These are phyloP conservation scores for Passalora sequoiae DNA, from an alignment of 2,329 filamentous ascomycete species.

Conservation along the genomic window DNA sequence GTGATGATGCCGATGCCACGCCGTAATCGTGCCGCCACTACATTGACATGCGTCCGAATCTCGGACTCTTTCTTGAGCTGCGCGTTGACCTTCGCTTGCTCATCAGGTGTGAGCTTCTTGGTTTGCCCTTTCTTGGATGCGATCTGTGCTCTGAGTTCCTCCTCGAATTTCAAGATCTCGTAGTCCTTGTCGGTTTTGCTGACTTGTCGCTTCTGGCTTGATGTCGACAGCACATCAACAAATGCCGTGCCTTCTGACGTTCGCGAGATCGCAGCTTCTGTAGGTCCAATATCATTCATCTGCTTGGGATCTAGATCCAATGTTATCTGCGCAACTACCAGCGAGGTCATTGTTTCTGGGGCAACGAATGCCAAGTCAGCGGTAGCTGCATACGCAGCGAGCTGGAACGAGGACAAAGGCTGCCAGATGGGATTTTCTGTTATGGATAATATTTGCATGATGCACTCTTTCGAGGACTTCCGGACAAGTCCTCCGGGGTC, in stretches of 20 bases:
- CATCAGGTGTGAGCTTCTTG: slow-evolving; percentile 85
- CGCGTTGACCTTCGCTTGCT: slow-evolving; percentile 82
- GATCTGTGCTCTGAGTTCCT: slow-evolving; percentile 78
- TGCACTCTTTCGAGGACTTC: slow-evolving; percentile 57
- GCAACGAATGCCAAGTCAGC: slow-evolving; percentile 92
- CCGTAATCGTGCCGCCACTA: slow-evolving; percentile 64
- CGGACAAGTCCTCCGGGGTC: slow-evolving; percentile 77
- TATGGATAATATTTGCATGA: slow-evolving; percentile 60
- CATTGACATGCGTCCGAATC: slow-evolving; percentile 68
- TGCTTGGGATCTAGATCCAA: slow-evolving; percentile 67
- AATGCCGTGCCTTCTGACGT: slow-evolving; percentile 85
- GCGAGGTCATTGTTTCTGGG: slow-evolving; percentile 71
- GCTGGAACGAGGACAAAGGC: slow-evolving; percentile 48
- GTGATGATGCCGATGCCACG: slow-evolving; percentile 82
- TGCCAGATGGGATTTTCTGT: slow-evolving; percentile 35
- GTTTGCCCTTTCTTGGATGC: slow-evolving; percentile 89
- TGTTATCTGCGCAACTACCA: slow-evolving; percentile 67
- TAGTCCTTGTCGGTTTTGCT: slow-evolving; percentile 94
- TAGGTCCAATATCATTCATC: slow-evolving; percentile 68
- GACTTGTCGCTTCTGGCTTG: slow-evolving; percentile 62
- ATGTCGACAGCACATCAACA: slow-evolving; percentile 84
- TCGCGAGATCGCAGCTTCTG: slow-evolving; percentile 87
- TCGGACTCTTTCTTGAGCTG: slow-evolving; percentile 81
- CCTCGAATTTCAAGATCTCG: slow-evolving; percentile 94
- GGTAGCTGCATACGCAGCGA: slow-evolving; percentile 75